Percentiles rank a stretch among this genome's conserved stretches.
phyloP scores from a whole-genome alignment of 768 basidiomycete genomes.

The Collybia nuda region DNA sequence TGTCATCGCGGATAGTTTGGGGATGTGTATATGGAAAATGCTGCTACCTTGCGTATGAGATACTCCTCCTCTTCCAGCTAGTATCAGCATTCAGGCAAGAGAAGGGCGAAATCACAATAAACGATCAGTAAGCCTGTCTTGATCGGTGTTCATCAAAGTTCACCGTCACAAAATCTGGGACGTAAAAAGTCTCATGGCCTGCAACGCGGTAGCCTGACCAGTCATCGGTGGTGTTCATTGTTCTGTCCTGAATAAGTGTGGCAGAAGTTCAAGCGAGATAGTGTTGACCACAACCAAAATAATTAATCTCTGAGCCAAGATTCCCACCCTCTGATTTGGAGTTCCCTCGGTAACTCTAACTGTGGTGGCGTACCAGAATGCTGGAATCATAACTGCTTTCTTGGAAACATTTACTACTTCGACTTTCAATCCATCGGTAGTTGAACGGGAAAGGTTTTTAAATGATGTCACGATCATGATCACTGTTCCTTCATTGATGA shows the following conservation, averaged over 20 bases:
- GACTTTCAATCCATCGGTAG: not conserved
- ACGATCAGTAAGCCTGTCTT: not conserved
- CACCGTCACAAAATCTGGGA: constrained; percentile 74
- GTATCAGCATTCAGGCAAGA: not conserved
- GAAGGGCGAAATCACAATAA: not conserved
- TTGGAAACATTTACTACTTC: not conserved
- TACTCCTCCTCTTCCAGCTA: constrained; percentile 73
- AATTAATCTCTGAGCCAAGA: too few relatives aligned
- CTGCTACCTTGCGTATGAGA: constrained; percentile 70
- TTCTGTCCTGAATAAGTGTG: not conserved
- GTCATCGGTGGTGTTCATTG: constrained; percentile 10
- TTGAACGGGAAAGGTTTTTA: not conserved
- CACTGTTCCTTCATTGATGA: too few relatives aligned
- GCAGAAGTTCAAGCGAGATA: not conserved
- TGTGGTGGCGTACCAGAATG: too few relatives aligned
- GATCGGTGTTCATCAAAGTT: constrained; percentile 7
- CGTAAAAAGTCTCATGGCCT: constrained; percentile 56
- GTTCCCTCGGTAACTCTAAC: too few relatives aligned
- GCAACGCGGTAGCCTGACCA: constrained; percentile 29
- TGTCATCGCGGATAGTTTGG: constrained; percentile 3
- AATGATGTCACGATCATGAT: not conserved
- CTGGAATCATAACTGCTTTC: not conserved
- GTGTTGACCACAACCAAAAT: too few relatives aligned
- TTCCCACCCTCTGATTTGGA: too few relatives aligned
- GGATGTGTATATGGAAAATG: constrained; percentile 8